phyloP scores from a whole-genome alignment of 2,329 filamentous ascomycete species.

The Fusarium coicis region DNA sequence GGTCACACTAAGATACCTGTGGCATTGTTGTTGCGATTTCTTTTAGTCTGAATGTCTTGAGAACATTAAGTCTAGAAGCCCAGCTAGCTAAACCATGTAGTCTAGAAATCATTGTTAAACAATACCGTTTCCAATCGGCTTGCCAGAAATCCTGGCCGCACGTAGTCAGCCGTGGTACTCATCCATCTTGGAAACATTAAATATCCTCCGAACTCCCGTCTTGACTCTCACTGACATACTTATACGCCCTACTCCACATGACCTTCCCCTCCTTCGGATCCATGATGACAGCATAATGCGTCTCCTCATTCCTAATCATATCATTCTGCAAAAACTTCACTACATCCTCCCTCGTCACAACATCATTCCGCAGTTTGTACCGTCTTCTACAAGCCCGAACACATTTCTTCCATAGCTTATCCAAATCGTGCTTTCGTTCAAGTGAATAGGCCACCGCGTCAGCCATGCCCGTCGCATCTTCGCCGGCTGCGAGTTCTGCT shows the following conservation, averaged over 20 bases:
- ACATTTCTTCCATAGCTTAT: constrained; percentile 33
- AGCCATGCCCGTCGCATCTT: constrained; percentile 37
- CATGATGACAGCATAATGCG: constrained; percentile 53
- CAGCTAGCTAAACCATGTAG: not conserved
- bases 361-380: not conserved
- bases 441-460: constrained; percentile 39
- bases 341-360: constrained; percentile 37
- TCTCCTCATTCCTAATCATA: constrained; percentile 45
- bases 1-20: not conserved
- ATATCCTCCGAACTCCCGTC: accelerated
- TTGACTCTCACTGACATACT: not conserved
- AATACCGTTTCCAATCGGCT: accelerated
- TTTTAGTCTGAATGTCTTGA: not conserved
- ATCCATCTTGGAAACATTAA: no score
- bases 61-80: not conserved
- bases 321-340: constrained; percentile 39
- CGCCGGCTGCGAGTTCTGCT: not conserved
- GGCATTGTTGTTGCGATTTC: not conserved
- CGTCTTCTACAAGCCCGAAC: not conserved
- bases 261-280: constrained; percentile 59
- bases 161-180: no score
- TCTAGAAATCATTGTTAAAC: accelerated
- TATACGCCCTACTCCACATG: constrained; percentile 11
- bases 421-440: constrained; percentile 35
- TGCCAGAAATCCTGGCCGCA: no score